These are phyloP conservation scores for Chytriomyces sp. DNA, from an alignment of 192 early-diverging fungal species.

Conservation along the genomic window DNA sequence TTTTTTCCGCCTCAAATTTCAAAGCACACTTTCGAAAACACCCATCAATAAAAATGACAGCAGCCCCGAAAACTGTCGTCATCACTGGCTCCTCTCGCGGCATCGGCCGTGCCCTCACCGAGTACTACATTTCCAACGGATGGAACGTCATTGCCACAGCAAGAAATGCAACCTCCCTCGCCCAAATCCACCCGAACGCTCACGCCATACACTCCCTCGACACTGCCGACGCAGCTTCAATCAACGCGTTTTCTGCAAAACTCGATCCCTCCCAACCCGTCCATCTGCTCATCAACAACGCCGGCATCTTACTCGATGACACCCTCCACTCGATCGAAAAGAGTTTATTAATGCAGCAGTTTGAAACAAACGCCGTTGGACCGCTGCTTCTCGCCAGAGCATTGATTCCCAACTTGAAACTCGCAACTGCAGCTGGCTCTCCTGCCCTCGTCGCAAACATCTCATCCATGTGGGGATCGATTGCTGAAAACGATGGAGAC, in stretches of 20 bases:
- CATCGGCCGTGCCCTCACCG: conserved; percentile 18
- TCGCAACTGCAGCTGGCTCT: background rate
- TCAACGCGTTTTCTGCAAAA: background rate
- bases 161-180: background rate
- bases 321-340: background rate
- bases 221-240: background rate
- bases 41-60: too few relatives aligned
- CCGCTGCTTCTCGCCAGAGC: conserved; percentile 35
- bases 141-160: conserved; percentile 28
- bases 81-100: conserved; percentile 19
- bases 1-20: too few relatives aligned
- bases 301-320: conserved; percentile 7
- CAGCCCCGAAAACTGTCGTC: conserved; percentile 4
- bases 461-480: conserved; percentile 36
- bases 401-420: conserved; percentile 30
- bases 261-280: background rate
- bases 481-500: conserved; percentile 31
- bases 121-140: conserved; percentile 11
- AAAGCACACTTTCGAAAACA: too few relatives aligned
- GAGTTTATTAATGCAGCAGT: background rate
- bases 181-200: background rate
- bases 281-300: conserved; percentile 31
- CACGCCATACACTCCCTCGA: conserved; percentile 3
- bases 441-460: conserved; percentile 20
- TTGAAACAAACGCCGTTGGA: conserved; percentile 35